Evolutionary conservation across 202 grass and related monocot genomes (phyloP), one percentile per base, ranked within the genome.

Genomic region (Zizania palustris): DNA sequence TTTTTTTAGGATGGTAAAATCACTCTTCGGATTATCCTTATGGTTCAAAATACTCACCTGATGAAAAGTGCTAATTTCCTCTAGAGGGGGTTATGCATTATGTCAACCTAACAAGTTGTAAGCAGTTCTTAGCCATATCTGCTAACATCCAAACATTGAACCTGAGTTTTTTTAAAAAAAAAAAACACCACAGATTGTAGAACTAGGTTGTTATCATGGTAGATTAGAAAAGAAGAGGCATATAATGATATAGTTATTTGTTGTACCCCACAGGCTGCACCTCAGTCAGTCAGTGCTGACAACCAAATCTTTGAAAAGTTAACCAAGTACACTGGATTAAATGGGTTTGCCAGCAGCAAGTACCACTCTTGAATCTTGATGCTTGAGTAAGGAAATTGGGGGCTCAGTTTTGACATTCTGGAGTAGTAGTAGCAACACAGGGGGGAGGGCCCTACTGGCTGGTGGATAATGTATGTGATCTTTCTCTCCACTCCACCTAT

Each of bases 401-500:
- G 42, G 38, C 45, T 55, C 57, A 6, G 36, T 84, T 77, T 73
- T 71, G 65, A 77, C 56, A 56, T 63, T 54, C 4, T 43, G 54
- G 40, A 39, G 56, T 28, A 66, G 6, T 39, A 65, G 4, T n/a
- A 55, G 45, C 33, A 71, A 18, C 28, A 53, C 44, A 36, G 18
- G 43, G 67, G 1, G n/a, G n/a, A n/a, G n/a, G n/a, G n/a, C n/a
- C 71, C 73, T 73, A 62, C 22, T 69, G 67, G 54, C 54, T 62
- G 80, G 63, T 83, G 80, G 85, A 79, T 74, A 87, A 83, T 74
- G 80, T 67, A 83, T 74, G 80, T 67, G 73, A 45, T 36, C 66
- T 72, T n/a, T 40, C 22, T 44, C 61, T 83, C 80, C 85, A 83
- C 61, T 83, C 80, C 85, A 83, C 68, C 45, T 39, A 72, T 83